These are phyloP conservation scores for Bonnemaisonia californica DNA, from an alignment of 31 red algal species.

Conservation along the genomic window DNA sequence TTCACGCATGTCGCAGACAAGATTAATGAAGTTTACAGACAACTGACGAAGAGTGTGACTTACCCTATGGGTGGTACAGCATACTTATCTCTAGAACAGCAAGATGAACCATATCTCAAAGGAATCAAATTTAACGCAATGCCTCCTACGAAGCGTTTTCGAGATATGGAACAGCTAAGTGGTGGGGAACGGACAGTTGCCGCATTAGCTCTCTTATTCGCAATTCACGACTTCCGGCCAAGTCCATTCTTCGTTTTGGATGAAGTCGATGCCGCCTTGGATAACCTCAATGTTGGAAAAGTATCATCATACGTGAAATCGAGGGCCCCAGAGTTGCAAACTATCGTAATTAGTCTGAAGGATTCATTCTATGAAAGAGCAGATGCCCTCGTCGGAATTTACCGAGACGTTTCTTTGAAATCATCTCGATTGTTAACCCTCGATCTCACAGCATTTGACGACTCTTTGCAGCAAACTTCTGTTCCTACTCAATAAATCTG, in stretches of 20 bases:
- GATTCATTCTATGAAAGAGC: slow-evolving; percentile 93
- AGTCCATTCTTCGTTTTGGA: slow-evolving; percentile 97
- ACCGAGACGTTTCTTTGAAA: slow-evolving; percentile 69
- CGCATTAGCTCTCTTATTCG: slow-evolving; percentile 97
- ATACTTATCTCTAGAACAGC: slow-evolving; percentile 83
- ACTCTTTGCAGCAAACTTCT: background rate
- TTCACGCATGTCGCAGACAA: slow-evolving; percentile 78
- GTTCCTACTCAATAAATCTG: background rate
- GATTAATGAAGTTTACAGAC: slow-evolving; percentile 89
- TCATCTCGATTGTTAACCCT: slow-evolving; percentile 65
- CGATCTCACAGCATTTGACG: slow-evolving; percentile 64
- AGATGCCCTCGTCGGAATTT: slow-evolving; percentile 92
- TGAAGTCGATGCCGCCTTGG: slow-evolving; percentile 98
- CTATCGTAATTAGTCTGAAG: slow-evolving; percentile 95
- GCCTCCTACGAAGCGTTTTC: slow-evolving; percentile 95
- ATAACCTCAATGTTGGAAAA: slow-evolving; percentile 82
- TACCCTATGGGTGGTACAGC: slow-evolving; percentile 95
- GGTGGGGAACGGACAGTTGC: slow-evolving; percentile 98
- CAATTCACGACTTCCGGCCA: slow-evolving; percentile 83
- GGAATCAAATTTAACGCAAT: slow-evolving; percentile 96
- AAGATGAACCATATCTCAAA: slow-evolving; percentile 87
- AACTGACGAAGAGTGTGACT: slow-evolving; percentile 80
- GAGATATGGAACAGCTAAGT: slow-evolving; percentile 95
- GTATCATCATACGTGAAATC: slow-evolving; percentile 74
- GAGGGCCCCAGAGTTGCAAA: slow-evolving; percentile 74